These are phyloP conservation scores for Leccinum subgranulosum DNA, from an alignment of 768 basidiomycete genomes.

Conservation along the genomic window DNA sequence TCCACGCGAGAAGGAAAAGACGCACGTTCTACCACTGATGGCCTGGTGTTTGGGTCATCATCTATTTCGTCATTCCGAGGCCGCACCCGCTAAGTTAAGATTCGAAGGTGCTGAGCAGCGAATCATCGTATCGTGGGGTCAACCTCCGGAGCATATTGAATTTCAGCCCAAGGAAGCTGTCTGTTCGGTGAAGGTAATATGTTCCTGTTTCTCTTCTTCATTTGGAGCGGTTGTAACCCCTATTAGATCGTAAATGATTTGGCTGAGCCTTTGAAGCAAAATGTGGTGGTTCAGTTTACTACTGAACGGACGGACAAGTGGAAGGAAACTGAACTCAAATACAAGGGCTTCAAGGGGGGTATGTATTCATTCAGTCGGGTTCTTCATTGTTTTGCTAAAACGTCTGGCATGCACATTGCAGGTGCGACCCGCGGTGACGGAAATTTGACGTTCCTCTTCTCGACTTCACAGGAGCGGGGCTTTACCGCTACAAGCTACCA, in stretches of 20 bases:
- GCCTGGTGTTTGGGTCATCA: slow-evolving; percentile 30
- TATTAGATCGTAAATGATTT: slow-evolving; percentile 26
- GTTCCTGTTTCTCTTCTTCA: not conserved
- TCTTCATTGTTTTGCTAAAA: not conserved
- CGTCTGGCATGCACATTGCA: slow-evolving; percentile 5
- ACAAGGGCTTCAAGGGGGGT: slow-evolving; percentile 26
- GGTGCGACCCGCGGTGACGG: slow-evolving; percentile 9
- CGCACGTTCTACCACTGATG: slow-evolving; percentile 15
- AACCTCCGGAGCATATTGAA: slow-evolving; percentile 5
- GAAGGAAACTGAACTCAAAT: slow-evolving; percentile 7
- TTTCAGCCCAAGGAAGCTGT: slow-evolving; percentile 20
- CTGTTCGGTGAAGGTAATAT: slow-evolving; percentile 12
- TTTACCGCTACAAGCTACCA: slow-evolving; percentile 25
- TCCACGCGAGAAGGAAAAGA: slow-evolving; percentile 5
- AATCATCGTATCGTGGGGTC: slow-evolving; percentile 11
- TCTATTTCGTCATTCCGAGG: slow-evolving; percentile 11
- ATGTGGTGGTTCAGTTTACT: slow-evolving; percentile 23
- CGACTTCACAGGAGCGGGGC: slow-evolving; percentile 14
- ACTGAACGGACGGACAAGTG: slow-evolving; percentile 4
- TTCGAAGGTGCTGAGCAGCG: slow-evolving; percentile 8
- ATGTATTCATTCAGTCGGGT: not conserved
- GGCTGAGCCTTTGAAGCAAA: slow-evolving; percentile 2
- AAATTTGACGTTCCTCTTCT: slow-evolving; percentile 20
- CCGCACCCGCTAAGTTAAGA: slow-evolving; percentile 10
- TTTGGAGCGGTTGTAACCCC: not conserved